Evolutionary conservation across 2,329 filamentous ascomycete genomes (phyloP).

Genomic region (Rutstroemia sydowiana): DNA sequence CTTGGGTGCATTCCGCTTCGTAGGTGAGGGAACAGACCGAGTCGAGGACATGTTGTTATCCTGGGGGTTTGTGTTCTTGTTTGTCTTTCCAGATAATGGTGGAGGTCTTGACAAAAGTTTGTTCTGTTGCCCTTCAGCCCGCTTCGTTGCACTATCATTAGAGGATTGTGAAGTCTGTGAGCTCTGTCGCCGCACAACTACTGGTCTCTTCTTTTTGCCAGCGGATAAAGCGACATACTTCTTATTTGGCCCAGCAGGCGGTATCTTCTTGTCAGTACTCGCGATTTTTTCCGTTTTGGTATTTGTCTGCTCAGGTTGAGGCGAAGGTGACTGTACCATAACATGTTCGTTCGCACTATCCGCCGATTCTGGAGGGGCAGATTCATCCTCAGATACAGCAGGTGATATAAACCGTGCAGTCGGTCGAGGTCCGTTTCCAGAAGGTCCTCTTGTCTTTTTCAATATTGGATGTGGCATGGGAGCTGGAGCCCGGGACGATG

Average conservation of each 20-base stretch:
- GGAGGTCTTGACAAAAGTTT: not conserved
- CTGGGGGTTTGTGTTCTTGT: not conserved
- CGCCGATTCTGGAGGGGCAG: conserved; percentile 34
- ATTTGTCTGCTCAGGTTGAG: conserved; percentile 10
- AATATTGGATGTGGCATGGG: conserved; percentile 46
- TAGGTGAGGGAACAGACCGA: conserved; percentile 4
- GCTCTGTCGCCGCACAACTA: conserved; percentile 39
- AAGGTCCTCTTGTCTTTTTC: conserved; percentile 50
- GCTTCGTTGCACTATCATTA: conserved; percentile 15
- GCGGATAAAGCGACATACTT: conserved; percentile 39
- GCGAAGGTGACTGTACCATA: conserved; percentile 22
- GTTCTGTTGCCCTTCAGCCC: not conserved
- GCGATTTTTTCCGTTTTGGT: conserved; percentile 16
- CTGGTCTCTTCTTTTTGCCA: conserved; percentile 39
- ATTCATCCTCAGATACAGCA: conserved; percentile 38
- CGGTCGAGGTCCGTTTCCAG: conserved; percentile 45
- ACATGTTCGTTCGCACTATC: conserved; percentile 33
- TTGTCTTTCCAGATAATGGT: not conserved
- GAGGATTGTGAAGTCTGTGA: conserved; percentile 41
- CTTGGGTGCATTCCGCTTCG: not conserved
- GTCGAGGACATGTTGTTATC: not conserved
- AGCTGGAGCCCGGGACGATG: conserved; percentile 33
- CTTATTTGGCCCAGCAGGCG: conserved; percentile 22
- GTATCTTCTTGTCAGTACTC: conserved; percentile 11
- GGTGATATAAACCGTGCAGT: conserved; percentile 55